Conservation (phyloP, 495 filamentous ascomycete genomes). For the Neurospora hispaniola region DNA sequence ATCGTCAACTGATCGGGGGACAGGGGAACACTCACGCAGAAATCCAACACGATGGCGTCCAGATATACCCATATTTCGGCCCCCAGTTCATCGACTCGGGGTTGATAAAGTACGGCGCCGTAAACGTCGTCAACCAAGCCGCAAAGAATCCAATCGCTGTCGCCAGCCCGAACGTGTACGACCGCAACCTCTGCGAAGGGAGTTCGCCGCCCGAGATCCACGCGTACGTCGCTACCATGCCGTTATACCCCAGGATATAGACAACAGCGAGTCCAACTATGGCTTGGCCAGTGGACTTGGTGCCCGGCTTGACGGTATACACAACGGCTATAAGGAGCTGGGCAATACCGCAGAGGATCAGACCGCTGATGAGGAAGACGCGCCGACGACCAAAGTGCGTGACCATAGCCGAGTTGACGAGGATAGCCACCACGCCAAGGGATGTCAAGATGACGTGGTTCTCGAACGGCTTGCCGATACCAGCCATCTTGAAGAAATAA, state of each 20-base stretch:
- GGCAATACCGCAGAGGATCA: constrained; percentile 38
- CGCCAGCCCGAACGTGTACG: constrained; percentile 44
- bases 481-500: constrained; percentile 54
- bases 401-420: constrained; percentile 40
- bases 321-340: constrained; percentile 42
- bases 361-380: constrained; percentile 37
- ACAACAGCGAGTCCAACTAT: constrained; percentile 42
- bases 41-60: constrained; percentile 27
- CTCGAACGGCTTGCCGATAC: constrained; percentile 44
- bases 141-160: constrained; percentile 40
- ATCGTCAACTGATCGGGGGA: constrained; percentile 32
- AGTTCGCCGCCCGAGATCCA: constrained; percentile 51
- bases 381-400: constrained; percentile 43
- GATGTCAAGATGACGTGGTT: constrained; percentile 43
- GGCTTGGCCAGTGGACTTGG: constrained; percentile 34
- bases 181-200: constrained; percentile 39
- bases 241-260: constrained; percentile 45
- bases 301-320: constrained; percentile 39
- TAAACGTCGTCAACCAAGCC: constrained; percentile 49
- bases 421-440: constrained; percentile 39
- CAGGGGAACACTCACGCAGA: constrained; percentile 38
- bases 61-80: constrained; percentile 47
- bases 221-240: constrained; percentile 41
- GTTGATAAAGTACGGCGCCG: constrained; percentile 53
- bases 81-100: constrained; percentile 45